These are phyloP conservation scores for Cryptococcus sp. DNA, from an alignment of 1,284 basidiomycete species.

Conservation along the genomic window DNA sequence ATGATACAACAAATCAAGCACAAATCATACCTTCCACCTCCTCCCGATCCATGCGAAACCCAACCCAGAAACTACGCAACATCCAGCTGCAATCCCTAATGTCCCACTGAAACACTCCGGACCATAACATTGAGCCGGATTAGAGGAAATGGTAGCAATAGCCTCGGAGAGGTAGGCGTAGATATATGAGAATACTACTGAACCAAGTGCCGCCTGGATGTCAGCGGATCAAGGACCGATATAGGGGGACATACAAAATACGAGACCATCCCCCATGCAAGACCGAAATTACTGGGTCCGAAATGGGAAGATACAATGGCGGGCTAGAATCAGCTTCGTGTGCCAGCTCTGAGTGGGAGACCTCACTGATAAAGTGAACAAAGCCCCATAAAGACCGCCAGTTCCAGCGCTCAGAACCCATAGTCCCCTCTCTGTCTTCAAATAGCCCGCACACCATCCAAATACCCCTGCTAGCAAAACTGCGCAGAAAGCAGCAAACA, in stretches of 20 bases:
- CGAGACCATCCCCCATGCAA: slow-evolving; percentile 49
- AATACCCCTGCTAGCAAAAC: slow-evolving; percentile 32
- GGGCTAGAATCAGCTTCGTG: slow-evolving; percentile 16
- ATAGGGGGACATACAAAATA: slow-evolving; percentile 28
- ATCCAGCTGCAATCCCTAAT: slow-evolving; percentile 36
- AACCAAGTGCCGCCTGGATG: slow-evolving; percentile 37
- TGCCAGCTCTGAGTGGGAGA: background rate
- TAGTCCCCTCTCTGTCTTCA: slow-evolving; percentile 33
- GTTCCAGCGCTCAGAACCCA: slow-evolving; percentile 44
- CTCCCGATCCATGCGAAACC: slow-evolving; percentile 36
- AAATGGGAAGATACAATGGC: slow-evolving; percentile 45
- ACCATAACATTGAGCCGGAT: slow-evolving; percentile 34
- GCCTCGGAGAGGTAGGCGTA: slow-evolving; percentile 33
- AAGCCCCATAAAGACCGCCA: slow-evolving; percentile 43
- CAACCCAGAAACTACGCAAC: slow-evolving; percentile 30
- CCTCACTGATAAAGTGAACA: slow-evolving; percentile 46
- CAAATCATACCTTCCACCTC: slow-evolving; percentile 39
- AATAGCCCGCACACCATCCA: slow-evolving; percentile 31
- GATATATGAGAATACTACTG: slow-evolving; percentile 44
- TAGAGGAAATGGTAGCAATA: slow-evolving; percentile 8
- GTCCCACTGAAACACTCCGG: slow-evolving; percentile 38
- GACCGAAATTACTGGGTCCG: slow-evolving; percentile 46
- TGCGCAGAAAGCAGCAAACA: slow-evolving; percentile 33
- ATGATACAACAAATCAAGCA: too few relatives aligned
- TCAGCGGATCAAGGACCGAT: background rate